Percentiles rank a stretch among this genome's conserved stretches.
Conservation (phyloP, 2,329 filamentous ascomycete species). For the Xylaria sp. region DNA sequence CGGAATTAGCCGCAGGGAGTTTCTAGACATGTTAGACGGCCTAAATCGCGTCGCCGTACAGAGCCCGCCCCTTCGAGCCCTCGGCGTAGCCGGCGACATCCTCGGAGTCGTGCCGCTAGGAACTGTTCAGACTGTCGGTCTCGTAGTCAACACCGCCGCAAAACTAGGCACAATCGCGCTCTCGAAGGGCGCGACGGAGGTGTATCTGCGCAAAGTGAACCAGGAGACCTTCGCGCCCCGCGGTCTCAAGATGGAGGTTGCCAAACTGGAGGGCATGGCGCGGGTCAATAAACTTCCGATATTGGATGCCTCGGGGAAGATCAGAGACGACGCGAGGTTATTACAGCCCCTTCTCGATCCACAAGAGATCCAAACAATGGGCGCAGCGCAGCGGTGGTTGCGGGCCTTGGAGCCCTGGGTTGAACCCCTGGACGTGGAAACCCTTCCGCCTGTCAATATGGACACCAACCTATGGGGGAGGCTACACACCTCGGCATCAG, state of each 20-base stretch:
- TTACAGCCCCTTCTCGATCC: conserved; percentile 20
- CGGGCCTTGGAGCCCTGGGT: conserved; percentile 28
- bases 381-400: conserved; percentile 23
- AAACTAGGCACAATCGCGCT: conserved; percentile 15
- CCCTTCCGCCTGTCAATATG: conserved; percentile 25
- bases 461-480: conserved; percentile 26
- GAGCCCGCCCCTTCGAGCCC: conserved; percentile 29
- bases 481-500: conserved; percentile 27
- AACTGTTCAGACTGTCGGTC: conserved; percentile 24
- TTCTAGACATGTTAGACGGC: conserved; percentile 27
- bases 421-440: conserved; percentile 22
- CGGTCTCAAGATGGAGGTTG: conserved; percentile 32
- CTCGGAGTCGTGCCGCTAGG: conserved; percentile 20
- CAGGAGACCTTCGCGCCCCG: conserved; percentile 25
- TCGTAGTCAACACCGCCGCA: conserved; percentile 18
- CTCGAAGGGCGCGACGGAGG: conserved; percentile 29
- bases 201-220: conserved; percentile 27
- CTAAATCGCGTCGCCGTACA: conserved; percentile 32
- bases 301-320: conserved; percentile 18
- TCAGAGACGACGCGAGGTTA: conserved; percentile 14
- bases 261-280: conserved; percentile 33
- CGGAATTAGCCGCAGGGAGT: conserved; percentile 8
- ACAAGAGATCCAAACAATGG: conserved; percentile 16
- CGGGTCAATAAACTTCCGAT: conserved; percentile 28
- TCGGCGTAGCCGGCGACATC: conserved; percentile 28